Evolutionary conservation across 441 rosid species (phyloP).

Genomic region (Mallotus japonicus): DNA sequence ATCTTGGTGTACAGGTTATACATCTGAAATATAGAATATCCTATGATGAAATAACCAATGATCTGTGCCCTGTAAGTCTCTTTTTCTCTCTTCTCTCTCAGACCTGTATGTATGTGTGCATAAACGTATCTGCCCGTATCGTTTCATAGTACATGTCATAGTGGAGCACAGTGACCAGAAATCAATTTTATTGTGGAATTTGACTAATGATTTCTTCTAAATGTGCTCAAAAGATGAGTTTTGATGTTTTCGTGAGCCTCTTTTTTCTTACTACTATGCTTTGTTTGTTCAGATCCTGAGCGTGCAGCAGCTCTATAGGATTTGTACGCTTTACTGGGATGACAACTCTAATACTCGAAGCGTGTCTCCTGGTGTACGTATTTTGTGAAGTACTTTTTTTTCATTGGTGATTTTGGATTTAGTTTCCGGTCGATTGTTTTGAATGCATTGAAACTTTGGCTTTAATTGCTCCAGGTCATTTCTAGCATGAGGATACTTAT

Average conservation of each 20-base stretch:
- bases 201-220: neutral
- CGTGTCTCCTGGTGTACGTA: constrained; percentile 79
- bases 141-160: too few species aligned
- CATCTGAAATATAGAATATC: constrained; percentile 97
- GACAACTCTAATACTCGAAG: constrained; percentile 98
- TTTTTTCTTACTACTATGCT: constrained; percentile 16
- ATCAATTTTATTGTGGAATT: neutral
- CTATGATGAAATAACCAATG: constrained; percentile 92
- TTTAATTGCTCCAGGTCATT: constrained; percentile 60
- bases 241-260: neutral
- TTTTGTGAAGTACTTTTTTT: constrained; percentile 8
- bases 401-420: constrained; percentile 2
- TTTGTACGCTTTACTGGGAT: constrained; percentile 93
- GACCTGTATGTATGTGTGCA: neutral
- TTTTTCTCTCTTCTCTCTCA: constrained; percentile 10
- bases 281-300: constrained; percentile 74
- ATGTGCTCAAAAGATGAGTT: neutral
- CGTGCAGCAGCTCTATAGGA: constrained; percentile 97
- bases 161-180: neutral
- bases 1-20: constrained; percentile 64
- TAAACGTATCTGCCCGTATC: too few species aligned
- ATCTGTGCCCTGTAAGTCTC: constrained; percentile 85
- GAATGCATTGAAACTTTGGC: constrained; percentile 16
- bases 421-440: neutral
- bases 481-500: constrained; percentile 92